Conservation (phyloP, 2,329 filamentous ascomycete genomes). For the Fusarium sororula region DNA sequence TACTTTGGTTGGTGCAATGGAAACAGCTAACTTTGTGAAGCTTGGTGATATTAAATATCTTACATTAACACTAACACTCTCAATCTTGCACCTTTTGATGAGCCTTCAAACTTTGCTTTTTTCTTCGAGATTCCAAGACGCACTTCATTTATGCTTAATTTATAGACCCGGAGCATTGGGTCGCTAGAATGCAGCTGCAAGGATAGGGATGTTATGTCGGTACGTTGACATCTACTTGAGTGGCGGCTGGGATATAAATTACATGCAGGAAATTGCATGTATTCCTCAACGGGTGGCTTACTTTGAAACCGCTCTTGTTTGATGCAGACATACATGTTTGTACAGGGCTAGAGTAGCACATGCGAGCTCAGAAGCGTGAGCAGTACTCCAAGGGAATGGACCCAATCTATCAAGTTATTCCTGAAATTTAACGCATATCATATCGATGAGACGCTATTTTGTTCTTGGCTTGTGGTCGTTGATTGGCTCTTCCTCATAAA, state of each 20-base stretch:
- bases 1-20: background rate
- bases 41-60: background rate
- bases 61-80: background rate
- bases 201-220: constrained; percentile 1
- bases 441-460: background rate
- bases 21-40: background rate
- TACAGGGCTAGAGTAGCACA: background rate
- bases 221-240: background rate
- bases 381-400: background rate
- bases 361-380: background rate
- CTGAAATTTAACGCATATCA: background rate
- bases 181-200: constrained; percentile 3
- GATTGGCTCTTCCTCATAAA: background rate
- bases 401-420: background rate
- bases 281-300: background rate
- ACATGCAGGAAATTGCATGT: background rate
- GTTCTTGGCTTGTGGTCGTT: background rate
- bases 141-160: background rate
- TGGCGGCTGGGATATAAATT: constrained; percentile 9
- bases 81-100: background rate
- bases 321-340: background rate
- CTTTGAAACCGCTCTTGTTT: background rate
- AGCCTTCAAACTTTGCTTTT: background rate
- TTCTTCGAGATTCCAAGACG: background rate
- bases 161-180: background rate